These are phyloP conservation scores for Epichloe aotearoae DNA, from an alignment of 2,329 filamentous ascomycete genomes.

Conservation along the genomic window DNA sequence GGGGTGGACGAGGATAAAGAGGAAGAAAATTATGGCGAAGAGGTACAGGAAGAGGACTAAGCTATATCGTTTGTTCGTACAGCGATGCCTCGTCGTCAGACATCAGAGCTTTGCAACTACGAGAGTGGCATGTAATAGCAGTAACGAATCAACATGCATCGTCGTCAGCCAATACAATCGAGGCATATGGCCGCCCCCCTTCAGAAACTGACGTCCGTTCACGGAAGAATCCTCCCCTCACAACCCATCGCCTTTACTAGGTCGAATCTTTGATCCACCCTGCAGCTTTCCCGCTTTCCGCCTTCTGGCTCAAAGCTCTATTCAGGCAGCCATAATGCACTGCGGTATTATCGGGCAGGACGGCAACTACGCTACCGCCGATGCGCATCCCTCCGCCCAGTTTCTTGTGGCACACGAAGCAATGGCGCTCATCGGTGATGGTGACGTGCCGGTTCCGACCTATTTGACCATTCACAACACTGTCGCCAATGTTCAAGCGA, in stretches of 20 bases:
- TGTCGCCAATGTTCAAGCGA: conserved; percentile 59
- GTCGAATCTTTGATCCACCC: conserved; percentile 25
- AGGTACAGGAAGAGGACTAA: conserved; percentile 54
- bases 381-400: conserved; percentile 75
- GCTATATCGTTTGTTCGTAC: neutral
- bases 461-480: conserved; percentile 35
- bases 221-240: neutral
- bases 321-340: conserved; percentile 71
- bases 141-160: conserved; percentile 8
- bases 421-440: conserved; percentile 78
- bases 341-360: conserved; percentile 70
- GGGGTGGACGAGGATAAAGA: conserved; percentile 41
- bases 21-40: conserved; percentile 78
- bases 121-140: conserved; percentile 13
- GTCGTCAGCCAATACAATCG: neutral
- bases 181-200: neutral
- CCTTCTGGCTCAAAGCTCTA: conserved; percentile 27
- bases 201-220: neutral
- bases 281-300: conserved; percentile 18
- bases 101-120: neutral
- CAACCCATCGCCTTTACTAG: conserved; percentile 4
- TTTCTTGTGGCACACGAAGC: conserved; percentile 84
- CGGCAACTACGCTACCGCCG: conserved; percentile 80
- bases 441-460: conserved; percentile 55
- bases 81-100: neutral